These are phyloP conservation scores for Pestalotiopsis sp. DNA, from an alignment of 2,329 filamentous ascomycete species.

Conservation along the genomic window DNA sequence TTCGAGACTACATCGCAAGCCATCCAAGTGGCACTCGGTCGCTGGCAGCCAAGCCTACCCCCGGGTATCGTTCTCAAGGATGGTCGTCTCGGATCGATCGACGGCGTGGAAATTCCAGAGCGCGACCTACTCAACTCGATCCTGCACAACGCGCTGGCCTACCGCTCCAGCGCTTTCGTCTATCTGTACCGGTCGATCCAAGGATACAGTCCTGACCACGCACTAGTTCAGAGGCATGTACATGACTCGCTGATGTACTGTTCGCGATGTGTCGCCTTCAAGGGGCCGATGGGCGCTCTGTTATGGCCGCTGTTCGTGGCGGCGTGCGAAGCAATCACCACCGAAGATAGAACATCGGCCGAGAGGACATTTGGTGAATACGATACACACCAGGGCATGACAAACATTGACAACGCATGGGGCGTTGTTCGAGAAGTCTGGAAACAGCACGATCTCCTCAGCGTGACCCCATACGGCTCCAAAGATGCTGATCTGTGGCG, in stretches of 20 bases:
- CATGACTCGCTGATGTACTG: slow-evolving; percentile 56
- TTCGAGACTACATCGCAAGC: slow-evolving; percentile 54
- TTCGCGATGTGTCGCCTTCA: slow-evolving; percentile 54
- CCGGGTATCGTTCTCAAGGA: slow-evolving; percentile 35
- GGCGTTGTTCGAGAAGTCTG: slow-evolving; percentile 64
- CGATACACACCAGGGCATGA: slow-evolving; percentile 63
- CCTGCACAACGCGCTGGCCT: slow-evolving; percentile 61
- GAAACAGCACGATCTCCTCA: slow-evolving; percentile 46
- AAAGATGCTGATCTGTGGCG: slow-evolving; percentile 52
- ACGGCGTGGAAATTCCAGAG: slow-evolving; percentile 31
- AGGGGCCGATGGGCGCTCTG: slow-evolving; percentile 64
- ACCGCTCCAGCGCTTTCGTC: slow-evolving; percentile 60
- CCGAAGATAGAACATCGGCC: slow-evolving; percentile 54
- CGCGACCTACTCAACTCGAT: slow-evolving; percentile 53
- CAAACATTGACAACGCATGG: slow-evolving; percentile 65
- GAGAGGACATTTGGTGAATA: slow-evolving; percentile 54
- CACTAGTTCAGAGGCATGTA: slow-evolving; percentile 56
- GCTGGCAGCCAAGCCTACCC: slow-evolving; percentile 57
- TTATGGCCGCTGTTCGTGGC: slow-evolving; percentile 68
- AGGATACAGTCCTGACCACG: slow-evolving; percentile 46
- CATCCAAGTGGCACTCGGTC: slow-evolving; percentile 56
- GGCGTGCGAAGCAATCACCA: slow-evolving; percentile 57
- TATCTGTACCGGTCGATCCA: slow-evolving; percentile 60
- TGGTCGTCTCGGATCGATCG: slow-evolving; percentile 20
- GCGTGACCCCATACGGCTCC: slow-evolving; percentile 24